Evolutionary conservation across 2,329 filamentous ascomycete species (phyloP).

Genomic region (Arthrobotrys musiformis): DNA sequence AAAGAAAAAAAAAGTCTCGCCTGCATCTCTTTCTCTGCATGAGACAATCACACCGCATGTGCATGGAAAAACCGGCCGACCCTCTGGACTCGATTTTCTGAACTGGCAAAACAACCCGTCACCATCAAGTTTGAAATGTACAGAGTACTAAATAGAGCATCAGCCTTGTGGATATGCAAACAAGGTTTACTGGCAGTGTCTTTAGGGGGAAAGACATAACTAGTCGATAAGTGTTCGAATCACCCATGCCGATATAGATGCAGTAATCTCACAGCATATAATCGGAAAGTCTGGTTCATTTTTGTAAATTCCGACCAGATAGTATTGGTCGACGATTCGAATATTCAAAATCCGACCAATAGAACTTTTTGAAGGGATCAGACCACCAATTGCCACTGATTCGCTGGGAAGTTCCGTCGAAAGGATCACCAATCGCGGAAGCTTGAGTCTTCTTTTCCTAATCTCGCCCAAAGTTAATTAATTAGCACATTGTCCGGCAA

Average conservation of each 20-base stretch:
- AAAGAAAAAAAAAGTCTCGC: constrained; percentile 31
- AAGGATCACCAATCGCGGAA: background rate
- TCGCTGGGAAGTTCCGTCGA: constrained; percentile 49
- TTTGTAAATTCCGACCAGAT: constrained; percentile 42
- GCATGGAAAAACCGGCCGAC: constrained; percentile 23
- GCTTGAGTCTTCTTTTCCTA: background rate
- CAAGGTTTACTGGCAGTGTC: constrained; percentile 22
- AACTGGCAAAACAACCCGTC: constrained; percentile 38
- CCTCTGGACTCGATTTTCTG: constrained; percentile 22
- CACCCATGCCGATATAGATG: constrained; percentile 37
- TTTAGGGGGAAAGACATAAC: background rate
- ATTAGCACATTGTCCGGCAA: constrained; percentile 19
- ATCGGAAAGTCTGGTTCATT: constrained; percentile 1
- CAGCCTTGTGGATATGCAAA: constrained; percentile 56
- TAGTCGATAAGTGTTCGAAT: background rate
- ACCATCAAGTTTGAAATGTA: constrained; percentile 5
- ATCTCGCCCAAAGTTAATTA: background rate
- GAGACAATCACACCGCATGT: constrained; percentile 53
- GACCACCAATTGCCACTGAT: constrained; percentile 33
- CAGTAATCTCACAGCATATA: constrained; percentile 33
- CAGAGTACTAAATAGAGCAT: constrained; percentile 29
- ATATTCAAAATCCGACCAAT: background rate
- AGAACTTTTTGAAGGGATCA: background rate
- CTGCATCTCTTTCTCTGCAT: constrained; percentile 40
- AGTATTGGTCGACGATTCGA: constrained; percentile 23